Percentiles rank a stretch among this genome's conserved stretches.
These are phyloP conservation scores for Erythrophleum ivorense DNA, from an alignment of 331 rosid genomes.

Conservation along the genomic window DNA sequence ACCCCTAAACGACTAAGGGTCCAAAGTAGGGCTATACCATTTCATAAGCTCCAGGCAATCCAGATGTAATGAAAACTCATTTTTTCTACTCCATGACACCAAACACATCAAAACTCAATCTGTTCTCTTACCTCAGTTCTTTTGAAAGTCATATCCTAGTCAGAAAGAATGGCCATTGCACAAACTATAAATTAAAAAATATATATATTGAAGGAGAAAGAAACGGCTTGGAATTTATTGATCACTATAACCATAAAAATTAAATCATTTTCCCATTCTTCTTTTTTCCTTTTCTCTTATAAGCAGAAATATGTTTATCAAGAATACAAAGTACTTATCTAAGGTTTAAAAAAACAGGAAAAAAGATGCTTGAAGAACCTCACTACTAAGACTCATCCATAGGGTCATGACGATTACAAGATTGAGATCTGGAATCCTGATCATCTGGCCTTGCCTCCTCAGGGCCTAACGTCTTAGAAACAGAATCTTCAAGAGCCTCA, in stretches of 20 bases:
- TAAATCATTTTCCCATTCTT: background rate
- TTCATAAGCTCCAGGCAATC: background rate
- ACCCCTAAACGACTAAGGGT: background rate
- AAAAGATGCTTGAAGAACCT: slow-evolving; percentile 23
- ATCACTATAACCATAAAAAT: slow-evolving; percentile 33
- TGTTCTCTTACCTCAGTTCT: background rate
- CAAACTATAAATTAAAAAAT: background rate
- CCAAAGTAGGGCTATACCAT: background rate
- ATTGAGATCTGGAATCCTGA: slow-evolving; percentile 72
- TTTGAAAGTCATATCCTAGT: background rate
- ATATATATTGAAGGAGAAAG: background rate
- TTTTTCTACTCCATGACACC: background rate
- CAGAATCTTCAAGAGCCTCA: slow-evolving; percentile 94
- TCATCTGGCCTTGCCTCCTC: slow-evolving; percentile 70
- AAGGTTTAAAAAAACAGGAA: background rate
- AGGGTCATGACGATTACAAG: slow-evolving; percentile 60
- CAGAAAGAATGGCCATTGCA: background rate
- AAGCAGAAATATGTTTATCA: slow-evolving; percentile 29
- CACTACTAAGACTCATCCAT: slow-evolving; percentile 80
- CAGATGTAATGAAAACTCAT: background rate
- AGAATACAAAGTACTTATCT: slow-evolving; percentile 27
- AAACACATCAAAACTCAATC: background rate
- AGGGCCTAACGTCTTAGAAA: slow-evolving; percentile 49
- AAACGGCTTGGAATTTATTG: slow-evolving; percentile 24
- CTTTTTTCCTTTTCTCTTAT: slow-evolving; percentile 25